Evolutionary conservation across 176 grass and related monocot genomes (phyloP).

Genomic region (Bromus sterilis): DNA sequence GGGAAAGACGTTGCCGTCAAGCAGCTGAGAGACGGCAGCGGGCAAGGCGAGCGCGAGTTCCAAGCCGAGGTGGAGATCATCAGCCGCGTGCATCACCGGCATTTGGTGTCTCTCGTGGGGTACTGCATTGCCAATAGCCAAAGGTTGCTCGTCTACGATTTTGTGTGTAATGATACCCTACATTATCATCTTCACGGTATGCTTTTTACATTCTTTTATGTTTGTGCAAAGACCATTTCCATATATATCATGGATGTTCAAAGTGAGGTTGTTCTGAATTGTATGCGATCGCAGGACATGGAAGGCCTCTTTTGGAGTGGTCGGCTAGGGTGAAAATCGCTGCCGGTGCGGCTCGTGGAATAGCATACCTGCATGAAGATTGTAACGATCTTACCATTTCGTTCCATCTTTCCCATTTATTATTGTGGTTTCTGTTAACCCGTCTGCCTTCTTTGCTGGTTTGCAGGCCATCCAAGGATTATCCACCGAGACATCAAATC

Average conservation of each 20-base stretch:
- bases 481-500: constrained; percentile 97
- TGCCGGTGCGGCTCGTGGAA: constrained; percentile 78
- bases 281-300: constrained; percentile 30
- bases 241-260: neutral
- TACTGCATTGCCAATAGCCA: constrained; percentile 70
- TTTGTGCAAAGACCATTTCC: neutral
- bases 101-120: constrained; percentile 90
- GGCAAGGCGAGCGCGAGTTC: constrained; percentile 91
- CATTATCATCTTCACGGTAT: constrained; percentile 91
- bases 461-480: constrained; percentile 77
- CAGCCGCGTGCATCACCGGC: constrained; percentile 77
- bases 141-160: constrained; percentile 84
- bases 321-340: constrained; percentile 63
- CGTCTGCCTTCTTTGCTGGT: constrained; percentile 1
- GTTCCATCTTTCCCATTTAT: neutral
- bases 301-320: constrained; percentile 70
- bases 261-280: neutral
- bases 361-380: constrained; percentile 93
- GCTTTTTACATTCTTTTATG: neutral
- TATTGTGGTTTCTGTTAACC: neutral
- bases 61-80: constrained; percentile 95
- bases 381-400: constrained; percentile 40
- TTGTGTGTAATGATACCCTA: constrained; percentile 67
- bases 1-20: constrained; percentile 79
- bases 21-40: constrained; percentile 56